Percentiles rank a stretch among this genome's conserved stretches.
Conservation (phyloP, 1,284 basidiomycete species). For the Ceratobasidium sp. region DNA sequence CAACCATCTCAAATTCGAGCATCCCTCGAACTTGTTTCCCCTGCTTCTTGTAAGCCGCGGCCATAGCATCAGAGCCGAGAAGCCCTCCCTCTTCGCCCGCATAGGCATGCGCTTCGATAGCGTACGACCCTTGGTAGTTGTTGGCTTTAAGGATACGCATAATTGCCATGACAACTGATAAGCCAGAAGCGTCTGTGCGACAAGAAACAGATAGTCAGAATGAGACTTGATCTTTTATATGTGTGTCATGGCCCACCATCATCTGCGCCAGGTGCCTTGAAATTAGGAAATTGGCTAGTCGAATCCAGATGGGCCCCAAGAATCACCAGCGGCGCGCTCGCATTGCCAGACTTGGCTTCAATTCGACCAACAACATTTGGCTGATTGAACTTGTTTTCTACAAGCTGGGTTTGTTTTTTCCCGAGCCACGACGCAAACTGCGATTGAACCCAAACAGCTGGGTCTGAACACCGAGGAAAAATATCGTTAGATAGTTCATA, state of each 20-base stretch:
- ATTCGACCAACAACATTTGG: conserved; percentile 70
- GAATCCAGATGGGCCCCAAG: conserved; percentile 67
- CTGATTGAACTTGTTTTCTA: conserved; percentile 55
- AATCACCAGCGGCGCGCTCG: conserved; percentile 62
- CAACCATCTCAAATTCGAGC: conserved; percentile 45
- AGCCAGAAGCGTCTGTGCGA: conserved; percentile 71
- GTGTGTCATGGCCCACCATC: conserved; percentile 49
- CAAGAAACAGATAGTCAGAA: background rate
- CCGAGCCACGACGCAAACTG: conserved; percentile 28
- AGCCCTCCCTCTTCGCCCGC: conserved; percentile 46
- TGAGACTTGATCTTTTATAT: background rate
- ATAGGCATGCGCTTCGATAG: conserved; percentile 73
- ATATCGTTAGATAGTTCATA: background rate
- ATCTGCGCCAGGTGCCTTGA: conserved; percentile 64
- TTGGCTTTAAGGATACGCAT: conserved; percentile 65
- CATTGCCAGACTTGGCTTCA: conserved; percentile 52
- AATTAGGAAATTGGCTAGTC: conserved; percentile 24
- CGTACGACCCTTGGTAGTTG: conserved; percentile 64
- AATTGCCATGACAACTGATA: conserved; percentile 71
- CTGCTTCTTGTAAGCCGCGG: conserved; percentile 22
- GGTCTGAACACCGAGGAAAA: background rate
- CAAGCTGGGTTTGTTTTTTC: conserved; percentile 8
- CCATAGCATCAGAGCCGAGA: conserved; percentile 36
- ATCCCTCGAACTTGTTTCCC: conserved; percentile 38
- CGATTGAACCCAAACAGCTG: conserved; percentile 29